Conservation (phyloP, 352 stramenopile species). For the Salisapilia sapeloensis region DNA sequence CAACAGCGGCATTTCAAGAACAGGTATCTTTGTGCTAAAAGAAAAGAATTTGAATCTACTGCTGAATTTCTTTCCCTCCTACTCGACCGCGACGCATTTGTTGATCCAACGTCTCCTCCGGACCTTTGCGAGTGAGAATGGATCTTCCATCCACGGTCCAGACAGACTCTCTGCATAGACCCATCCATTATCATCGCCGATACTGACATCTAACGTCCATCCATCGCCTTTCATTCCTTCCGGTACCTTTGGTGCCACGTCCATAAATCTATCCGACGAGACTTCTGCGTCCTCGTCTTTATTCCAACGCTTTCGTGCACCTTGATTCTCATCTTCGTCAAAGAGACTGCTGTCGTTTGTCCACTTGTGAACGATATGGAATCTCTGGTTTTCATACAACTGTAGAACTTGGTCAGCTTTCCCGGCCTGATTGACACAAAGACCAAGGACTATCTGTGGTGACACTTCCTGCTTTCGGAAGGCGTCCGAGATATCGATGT, state of each 20-base stretch:
- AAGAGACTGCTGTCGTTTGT: slow-evolving; percentile 3
- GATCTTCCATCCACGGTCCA: slow-evolving; percentile 35
- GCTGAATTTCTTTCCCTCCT: too few relatives aligned
- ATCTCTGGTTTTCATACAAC: slow-evolving; percentile 23
- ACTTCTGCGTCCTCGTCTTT: slow-evolving; percentile 7
- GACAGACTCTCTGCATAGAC: slow-evolving; percentile 14
- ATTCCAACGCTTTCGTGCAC: slow-evolving; percentile 8
- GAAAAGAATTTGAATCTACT: too few relatives aligned
- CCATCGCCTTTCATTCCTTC: slow-evolving; percentile 5
- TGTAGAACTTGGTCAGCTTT: slow-evolving; percentile 7
- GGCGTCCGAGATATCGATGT: slow-evolving; percentile 4
- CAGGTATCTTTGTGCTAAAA: too few relatives aligned
- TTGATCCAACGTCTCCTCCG: slow-evolving; percentile 74
- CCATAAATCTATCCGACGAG: slow-evolving; percentile 8
- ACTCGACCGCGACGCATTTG: too few relatives aligned
- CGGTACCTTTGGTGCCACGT: slow-evolving; percentile 7
- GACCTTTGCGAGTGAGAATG: slow-evolving; percentile 59
- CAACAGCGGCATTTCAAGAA: too few relatives aligned
- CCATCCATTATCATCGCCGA: slow-evolving; percentile 18
- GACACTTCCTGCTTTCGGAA: slow-evolving; percentile 3
- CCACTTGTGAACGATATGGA: slow-evolving; percentile 9
- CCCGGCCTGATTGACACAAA: slow-evolving; percentile 7
- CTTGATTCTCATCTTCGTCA: too few relatives aligned
- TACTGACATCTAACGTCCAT: slow-evolving; percentile 13
- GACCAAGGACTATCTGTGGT: slow-evolving; percentile 6